phyloP scores from a whole-genome alignment of 257 asterid genomes.

The Gentiana straminea region DNA sequence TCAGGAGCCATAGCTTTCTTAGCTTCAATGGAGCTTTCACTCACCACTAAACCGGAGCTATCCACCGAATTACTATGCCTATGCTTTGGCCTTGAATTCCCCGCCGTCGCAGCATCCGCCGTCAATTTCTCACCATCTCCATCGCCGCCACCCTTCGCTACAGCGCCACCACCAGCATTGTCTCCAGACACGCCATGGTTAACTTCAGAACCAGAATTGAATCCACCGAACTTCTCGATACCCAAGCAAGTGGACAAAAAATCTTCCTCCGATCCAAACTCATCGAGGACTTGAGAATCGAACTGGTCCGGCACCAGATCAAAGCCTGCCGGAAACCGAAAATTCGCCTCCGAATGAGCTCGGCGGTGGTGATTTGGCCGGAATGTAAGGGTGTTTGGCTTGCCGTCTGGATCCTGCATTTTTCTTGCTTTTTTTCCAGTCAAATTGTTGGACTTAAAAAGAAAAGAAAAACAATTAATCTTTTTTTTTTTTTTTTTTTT shows the following conservation, averaged over 20 bases:
- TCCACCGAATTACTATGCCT: slow-evolving; percentile 69
- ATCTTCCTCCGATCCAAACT: slow-evolving; percentile 93
- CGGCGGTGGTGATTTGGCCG: slow-evolving; percentile 77
- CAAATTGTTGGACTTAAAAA: too few species aligned
- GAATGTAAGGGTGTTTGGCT: slow-evolving; percentile 32
- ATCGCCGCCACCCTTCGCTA: background rate
- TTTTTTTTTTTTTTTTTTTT: too few species aligned
- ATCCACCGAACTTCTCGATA: slow-evolving; percentile 66
- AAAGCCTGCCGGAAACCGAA: slow-evolving; percentile 68
- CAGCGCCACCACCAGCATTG: slow-evolving; percentile 22
- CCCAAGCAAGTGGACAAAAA: slow-evolving; percentile 84
- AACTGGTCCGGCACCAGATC: slow-evolving; percentile 79
- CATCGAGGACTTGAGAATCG: slow-evolving; percentile 59
- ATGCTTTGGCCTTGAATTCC: slow-evolving; percentile 26
- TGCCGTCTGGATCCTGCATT: slow-evolving; percentile 86
- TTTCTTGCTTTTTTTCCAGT: too few species aligned
- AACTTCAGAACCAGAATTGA: slow-evolving; percentile 11
- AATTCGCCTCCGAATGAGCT: slow-evolving; percentile 89
- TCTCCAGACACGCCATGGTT: slow-evolving; percentile 11
- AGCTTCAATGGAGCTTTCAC: slow-evolving; percentile 57
- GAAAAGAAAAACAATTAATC: too few species aligned
- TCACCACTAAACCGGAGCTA: slow-evolving; percentile 46
- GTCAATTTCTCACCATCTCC: slow-evolving; percentile 12
- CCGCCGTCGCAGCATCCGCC: slow-evolving; percentile 3
- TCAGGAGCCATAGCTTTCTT: slow-evolving; percentile 98